Percentiles rank a stretch among this genome's conserved stretches.
These are phyloP conservation scores for Chlorociboria aeruginascens DNA, from an alignment of 495 filamentous ascomycete genomes.

Conservation along the genomic window DNA sequence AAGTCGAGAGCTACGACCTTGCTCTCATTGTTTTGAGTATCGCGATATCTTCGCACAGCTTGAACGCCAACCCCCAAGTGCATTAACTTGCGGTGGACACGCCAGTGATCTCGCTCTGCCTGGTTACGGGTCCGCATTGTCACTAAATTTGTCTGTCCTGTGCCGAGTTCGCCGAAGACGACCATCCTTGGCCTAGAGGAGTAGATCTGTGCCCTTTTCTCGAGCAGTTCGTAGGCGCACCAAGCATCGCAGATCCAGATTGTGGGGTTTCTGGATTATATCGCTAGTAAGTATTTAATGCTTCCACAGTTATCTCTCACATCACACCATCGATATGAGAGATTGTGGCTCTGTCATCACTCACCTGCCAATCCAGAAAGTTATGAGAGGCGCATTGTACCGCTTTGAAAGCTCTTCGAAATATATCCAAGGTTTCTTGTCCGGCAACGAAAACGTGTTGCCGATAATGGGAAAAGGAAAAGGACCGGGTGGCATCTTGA, in stretches of 20 bases:
- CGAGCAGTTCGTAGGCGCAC: slow-evolving; percentile 44
- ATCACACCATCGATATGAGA: too few species aligned
- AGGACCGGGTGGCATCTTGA: slow-evolving; percentile 40
- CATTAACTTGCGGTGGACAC: slow-evolving; percentile 48
- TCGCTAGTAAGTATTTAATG: too few species aligned
- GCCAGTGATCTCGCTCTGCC: slow-evolving; percentile 28
- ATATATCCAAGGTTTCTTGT: slow-evolving; percentile 44
- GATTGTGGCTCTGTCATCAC: too few species aligned
- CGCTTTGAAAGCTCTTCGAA: slow-evolving; percentile 41
- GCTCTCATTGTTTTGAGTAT: slow-evolving; percentile 49
- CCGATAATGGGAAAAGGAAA: slow-evolving; percentile 41
- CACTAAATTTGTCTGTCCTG: slow-evolving; percentile 44
- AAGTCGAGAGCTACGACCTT: slow-evolving; percentile 40
- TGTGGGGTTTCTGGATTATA: slow-evolving; percentile 27
- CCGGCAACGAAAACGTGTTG: slow-evolving; percentile 35
- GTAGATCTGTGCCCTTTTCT: slow-evolving; percentile 41
- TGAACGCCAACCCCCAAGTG: slow-evolving; percentile 49
- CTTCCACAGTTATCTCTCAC: too few species aligned
- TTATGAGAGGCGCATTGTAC: slow-evolving; percentile 48
- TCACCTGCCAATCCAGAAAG: slow-evolving; percentile 45
- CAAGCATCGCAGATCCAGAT: slow-evolving; percentile 51
- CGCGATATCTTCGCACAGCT: slow-evolving; percentile 44
- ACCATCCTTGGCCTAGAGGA: slow-evolving; percentile 42
- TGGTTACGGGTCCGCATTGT: slow-evolving; percentile 38
- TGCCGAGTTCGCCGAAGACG: slow-evolving; percentile 43